Evolutionary conservation across 2,329 filamentous ascomycete genomes (phyloP), one percentile per base, ranked within the genome.

Genomic region (Golovinomyces cichoracearum): DNA sequence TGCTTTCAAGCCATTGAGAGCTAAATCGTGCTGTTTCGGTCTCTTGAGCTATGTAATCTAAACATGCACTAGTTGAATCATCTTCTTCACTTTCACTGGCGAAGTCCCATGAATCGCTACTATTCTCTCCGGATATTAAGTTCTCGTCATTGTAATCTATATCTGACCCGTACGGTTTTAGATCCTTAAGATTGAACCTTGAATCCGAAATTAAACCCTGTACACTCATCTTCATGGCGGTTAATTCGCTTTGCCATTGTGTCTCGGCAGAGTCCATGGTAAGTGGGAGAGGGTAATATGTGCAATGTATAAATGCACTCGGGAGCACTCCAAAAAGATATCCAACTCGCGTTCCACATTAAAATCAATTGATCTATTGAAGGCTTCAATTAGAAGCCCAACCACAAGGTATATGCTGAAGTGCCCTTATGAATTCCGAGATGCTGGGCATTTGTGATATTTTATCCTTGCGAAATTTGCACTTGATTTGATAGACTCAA

Each of bases 81-180:
- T 78, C 78, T 19, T 76, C 74, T 22, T 80, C 78, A 45, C 72
- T 71, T 47, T 86, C 80, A 51, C 78, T 84, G 58, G 93, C 83
- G 50, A 92, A 76, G 61, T 94, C 86, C 88, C 88, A 94, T 9
- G 94, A 78, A 63, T 94, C 85, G 50, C 88, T 81, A 4, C 74
- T 73, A 17, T 72, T 75, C 40, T 72, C 74, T 4, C 73, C 73
- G 1, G 70, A 72, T 13, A 54, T 56, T 40, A 58, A 52, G 25
- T 68, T 68, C 26, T 72, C 67, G 52, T 82, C 77, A 52, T 82
- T 77, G 47, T 78, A 64, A 40, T 78, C 68, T 31, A 78, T 64
- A 48, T 76, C 70, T 12, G 71, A 65, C 17, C 68, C 72, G 57
- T 76, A 75, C 45, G 65, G 60, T 44, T 66, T 65, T 35, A 64